Evolutionary conservation across 148 eudicot genomes (phyloP), one percentile per base, ranked within the genome.

Genomic region (Silene uniflora): DNA sequence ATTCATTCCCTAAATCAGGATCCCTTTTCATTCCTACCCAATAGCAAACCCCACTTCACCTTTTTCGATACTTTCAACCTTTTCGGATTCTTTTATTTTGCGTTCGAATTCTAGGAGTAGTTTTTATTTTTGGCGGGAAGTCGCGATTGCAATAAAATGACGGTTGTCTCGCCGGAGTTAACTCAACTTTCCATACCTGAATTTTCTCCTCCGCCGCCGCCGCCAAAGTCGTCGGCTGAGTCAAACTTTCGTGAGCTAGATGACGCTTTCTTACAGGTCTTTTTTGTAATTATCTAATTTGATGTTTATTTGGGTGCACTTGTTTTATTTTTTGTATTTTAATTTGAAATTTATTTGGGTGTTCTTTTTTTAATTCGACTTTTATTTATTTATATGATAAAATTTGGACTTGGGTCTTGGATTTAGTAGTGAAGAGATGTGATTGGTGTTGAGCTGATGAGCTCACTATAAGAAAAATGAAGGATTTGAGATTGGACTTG

Each of bases 171-270:
- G 72, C 24, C 54, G 72, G 67, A 25, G 19, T 42, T 42, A 0
- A 23, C 2, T 18, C 55, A 9, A 9, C 56, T 46, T 69, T 46
- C n/a, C 58, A n/a, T n/a, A n/a, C n/a, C n/a, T n/a, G n/a, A n/a
- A n/a, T n/a, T n/a, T n/a, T n/a, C n/a, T n/a, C n/a, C n/a, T n/a
- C n/a, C n/a, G n/a, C n/a, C n/a, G n/a, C n/a, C n/a, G n/a, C n/a
- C n/a, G n/a, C n/a, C n/a, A n/a, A 75, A 54, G 62, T 69, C 83
- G 42, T 85, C 89, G 18, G 82, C 84, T 22, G 85, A 81, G 56
- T 79, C 89, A 44, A 88, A 85, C 84, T 91, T 88, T 75, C 90
- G 97, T 58, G 92, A 89, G 59, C 86, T 85, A 22, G 93, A 91
- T 67, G 87, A 88, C 55, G 93, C 84, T 25, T 91, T 87, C 82